Conservation (phyloP, 2,329 filamentous ascomycete species). For the Claviceps monticola region DNA sequence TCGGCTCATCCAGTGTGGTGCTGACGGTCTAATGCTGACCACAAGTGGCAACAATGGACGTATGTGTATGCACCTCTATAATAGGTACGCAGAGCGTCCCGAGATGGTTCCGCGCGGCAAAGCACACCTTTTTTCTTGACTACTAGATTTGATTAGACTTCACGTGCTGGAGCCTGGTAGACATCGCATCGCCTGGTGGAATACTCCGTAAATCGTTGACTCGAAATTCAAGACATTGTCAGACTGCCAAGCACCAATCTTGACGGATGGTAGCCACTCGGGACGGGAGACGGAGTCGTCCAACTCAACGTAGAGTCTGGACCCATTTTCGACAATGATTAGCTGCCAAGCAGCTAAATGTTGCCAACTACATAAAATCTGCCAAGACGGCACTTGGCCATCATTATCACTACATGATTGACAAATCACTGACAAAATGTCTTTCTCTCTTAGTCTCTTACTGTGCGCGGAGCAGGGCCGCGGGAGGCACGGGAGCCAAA, state of each 20-base stretch:
- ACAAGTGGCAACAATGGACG: no score
- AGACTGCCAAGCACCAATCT: conserved; percentile 1
- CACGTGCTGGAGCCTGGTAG: background rate
- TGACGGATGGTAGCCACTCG: background rate
- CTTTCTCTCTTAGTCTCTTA: background rate
- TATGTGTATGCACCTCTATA: no score
- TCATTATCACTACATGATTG: background rate
- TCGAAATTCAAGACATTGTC: background rate
- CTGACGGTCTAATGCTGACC: no score
- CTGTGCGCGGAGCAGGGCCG: background rate
- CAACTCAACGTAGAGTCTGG: no score
- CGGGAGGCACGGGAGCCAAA: background rate
- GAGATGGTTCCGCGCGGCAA: no score
- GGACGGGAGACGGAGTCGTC: background rate
- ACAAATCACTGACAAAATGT: background rate
- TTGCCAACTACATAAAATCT: background rate
- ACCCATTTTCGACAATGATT: background rate
- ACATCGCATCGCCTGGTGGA: background rate
- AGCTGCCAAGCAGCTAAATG: background rate
- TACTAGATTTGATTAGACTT: no score
- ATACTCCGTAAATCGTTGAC: background rate
- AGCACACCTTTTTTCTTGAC: no score
- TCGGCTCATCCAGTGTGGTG: no score
- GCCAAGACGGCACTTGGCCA: conserved; percentile 3
- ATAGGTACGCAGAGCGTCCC: no score